Percentiles rank a stretch among this genome's conserved stretches.
Evolutionary conservation across 352 stramenopile species (phyloP).

Genomic region (Pilasporangium apinafurcum): DNA sequence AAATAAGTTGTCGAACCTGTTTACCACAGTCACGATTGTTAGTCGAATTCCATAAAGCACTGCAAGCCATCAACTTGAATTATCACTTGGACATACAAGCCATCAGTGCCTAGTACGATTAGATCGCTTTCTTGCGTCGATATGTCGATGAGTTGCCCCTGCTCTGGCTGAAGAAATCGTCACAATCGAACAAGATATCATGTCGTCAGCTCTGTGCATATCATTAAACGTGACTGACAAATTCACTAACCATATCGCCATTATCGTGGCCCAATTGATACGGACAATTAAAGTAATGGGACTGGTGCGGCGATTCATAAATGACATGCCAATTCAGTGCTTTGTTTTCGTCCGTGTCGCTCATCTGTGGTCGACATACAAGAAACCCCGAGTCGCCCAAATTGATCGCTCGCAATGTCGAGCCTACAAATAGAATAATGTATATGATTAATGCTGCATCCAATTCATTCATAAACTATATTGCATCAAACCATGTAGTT

Average conservation of each 20-base stretch:
- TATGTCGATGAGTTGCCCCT: slow-evolving; percentile 86
- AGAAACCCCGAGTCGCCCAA: slow-evolving; percentile 94
- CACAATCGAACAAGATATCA: slow-evolving; percentile 2
- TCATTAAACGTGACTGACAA: too few relatives aligned
- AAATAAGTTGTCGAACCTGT: slow-evolving; percentile 95
- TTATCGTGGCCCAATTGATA: slow-evolving; percentile 90
- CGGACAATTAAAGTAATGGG: slow-evolving; percentile 96
- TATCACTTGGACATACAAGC: slow-evolving; percentile 68
- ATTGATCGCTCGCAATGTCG: slow-evolving; percentile 82
- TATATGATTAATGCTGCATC: background rate
- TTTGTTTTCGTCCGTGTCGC: slow-evolving; percentile 6
- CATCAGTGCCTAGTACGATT: slow-evolving; percentile 92
- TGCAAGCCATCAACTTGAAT: too few relatives aligned
- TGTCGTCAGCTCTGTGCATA: too few relatives aligned
- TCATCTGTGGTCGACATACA: slow-evolving; percentile 60
- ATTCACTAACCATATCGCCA: slow-evolving; percentile 84
- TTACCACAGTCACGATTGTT: background rate
- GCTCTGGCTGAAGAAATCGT: slow-evolving; percentile 55
- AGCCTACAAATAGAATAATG: slow-evolving; percentile 26
- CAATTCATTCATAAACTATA: background rate
- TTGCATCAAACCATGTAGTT: slow-evolving; percentile 73
- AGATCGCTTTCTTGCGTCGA: slow-evolving; percentile 85
- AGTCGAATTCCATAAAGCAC: background rate
- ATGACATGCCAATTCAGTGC: slow-evolving; percentile 68
- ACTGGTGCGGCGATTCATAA: slow-evolving; percentile 88